Evolutionary conservation across 164 flowering plant species (phyloP).

Genomic region (Platanus orientalis): DNA sequence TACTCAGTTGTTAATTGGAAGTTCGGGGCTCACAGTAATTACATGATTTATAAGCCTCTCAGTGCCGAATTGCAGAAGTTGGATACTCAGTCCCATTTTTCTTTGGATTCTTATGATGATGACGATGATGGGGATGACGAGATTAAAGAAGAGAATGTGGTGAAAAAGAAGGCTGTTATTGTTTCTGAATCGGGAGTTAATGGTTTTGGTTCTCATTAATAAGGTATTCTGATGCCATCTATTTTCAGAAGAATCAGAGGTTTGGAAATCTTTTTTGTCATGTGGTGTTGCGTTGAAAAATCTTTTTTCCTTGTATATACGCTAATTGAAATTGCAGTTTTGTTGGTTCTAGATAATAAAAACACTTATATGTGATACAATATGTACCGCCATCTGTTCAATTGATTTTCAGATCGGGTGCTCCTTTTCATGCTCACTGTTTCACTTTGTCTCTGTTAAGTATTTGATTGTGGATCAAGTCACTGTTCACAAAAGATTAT

Average conservation of each 20-base stretch:
- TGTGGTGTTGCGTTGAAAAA: no score
- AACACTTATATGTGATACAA: no score
- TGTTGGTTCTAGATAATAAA: no score
- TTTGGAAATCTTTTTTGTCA: slow-evolving; percentile 4
- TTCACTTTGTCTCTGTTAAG: no score
- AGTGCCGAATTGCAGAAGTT: slow-evolving; percentile 50
- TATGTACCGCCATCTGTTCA: no score
- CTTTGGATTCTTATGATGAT: slow-evolving; percentile 78
- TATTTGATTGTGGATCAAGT: no score
- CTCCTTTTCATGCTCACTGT: no score
- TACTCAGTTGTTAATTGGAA: slow-evolving; percentile 37
- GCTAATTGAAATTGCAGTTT: no score
- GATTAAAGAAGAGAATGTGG: slow-evolving; percentile 28
- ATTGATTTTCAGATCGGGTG: no score
- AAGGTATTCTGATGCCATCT: slow-evolving; percentile 25
- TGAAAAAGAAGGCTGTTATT: slow-evolving; percentile 20
- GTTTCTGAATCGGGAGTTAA: slow-evolving; percentile 29
- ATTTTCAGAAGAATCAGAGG: slow-evolving; percentile 4
- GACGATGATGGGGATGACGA: slow-evolving; percentile 34
- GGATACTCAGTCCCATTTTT: slow-evolving; percentile 41
- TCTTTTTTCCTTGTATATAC: no score
- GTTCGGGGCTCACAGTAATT: slow-evolving; percentile 22
- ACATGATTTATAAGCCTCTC: slow-evolving; percentile 49
- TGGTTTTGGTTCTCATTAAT: slow-evolving; percentile 53
- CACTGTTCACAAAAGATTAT: no score